A percentile compares a stretch with the other conserved stretches of the same genome.
Conservation (phyloP, 306 rosid species). For the Dalbergia cultrata region DNA sequence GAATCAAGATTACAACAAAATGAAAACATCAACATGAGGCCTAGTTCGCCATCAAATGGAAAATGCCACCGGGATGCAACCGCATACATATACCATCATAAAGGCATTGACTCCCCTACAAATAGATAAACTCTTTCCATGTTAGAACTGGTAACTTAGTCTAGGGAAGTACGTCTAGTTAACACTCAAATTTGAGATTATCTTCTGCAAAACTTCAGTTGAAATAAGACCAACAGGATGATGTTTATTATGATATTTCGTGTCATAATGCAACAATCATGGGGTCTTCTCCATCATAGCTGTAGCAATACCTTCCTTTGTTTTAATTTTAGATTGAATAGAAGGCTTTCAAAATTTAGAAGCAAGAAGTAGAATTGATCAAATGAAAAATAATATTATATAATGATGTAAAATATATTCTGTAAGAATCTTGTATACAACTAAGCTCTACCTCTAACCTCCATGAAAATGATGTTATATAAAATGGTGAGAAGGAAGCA, state of each 20-base stretch:
- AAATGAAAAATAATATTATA: not conserved
- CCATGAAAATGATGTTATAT: conserved; percentile 1
- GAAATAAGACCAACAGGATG: not conserved
- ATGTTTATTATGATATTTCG: not conserved
- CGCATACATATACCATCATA: no score
- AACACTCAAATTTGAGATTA: no score
- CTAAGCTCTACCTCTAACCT: conserved; percentile 29
- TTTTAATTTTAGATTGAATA: not conserved
- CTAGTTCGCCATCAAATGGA: no score
- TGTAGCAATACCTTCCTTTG: not conserved
- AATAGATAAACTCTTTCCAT: no score
- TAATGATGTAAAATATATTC: not conserved
- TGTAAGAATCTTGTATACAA: not conserved
- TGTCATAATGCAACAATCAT: conserved; percentile 3
- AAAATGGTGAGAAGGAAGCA: no score
- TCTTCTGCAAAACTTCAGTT: conserved; percentile 3
- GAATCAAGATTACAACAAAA: no score
- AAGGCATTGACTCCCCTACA: no score
- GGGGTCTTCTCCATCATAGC: not conserved
- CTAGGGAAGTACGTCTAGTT: no score
- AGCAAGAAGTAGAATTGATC: not conserved
- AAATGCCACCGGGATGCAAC: no score
- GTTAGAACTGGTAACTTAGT: no score
- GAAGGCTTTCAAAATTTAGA: conserved; percentile 28
- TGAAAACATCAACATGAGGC: no score